Percentiles rank a stretch among this genome's conserved stretches.
phyloP scores from a whole-genome alignment of 768 basidiomycete species.

The Russula dissimulans region DNA sequence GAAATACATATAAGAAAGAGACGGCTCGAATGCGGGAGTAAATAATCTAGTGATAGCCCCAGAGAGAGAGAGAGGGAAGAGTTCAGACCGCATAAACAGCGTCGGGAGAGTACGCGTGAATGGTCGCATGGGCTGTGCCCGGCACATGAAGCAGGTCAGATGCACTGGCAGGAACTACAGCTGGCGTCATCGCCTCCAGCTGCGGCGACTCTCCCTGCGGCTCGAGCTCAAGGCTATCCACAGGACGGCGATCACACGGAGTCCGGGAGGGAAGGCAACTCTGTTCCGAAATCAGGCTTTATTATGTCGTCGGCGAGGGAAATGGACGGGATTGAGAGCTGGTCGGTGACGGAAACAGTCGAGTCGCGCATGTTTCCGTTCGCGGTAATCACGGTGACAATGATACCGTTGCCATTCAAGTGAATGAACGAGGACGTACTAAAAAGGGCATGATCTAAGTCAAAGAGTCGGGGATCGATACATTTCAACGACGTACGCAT shows the following conservation, averaged over 20 bases:
- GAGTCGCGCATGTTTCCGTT: neutral
- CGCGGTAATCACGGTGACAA: neutral
- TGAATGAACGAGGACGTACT: neutral
- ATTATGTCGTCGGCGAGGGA: neutral
- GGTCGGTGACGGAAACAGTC: neutral
- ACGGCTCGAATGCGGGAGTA: no score
- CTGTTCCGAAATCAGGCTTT: neutral
- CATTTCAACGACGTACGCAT: neutral
- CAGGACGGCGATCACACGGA: neutral
- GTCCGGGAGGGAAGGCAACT: neutral
- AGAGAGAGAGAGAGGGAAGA: no score
- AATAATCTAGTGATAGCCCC: no score
- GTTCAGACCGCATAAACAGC: conserved; percentile 1
- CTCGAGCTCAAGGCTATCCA: neutral
- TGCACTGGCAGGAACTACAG: neutral
- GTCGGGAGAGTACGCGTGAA: neutral
- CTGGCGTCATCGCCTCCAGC: neutral
- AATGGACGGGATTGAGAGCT: conserved; percentile 9
- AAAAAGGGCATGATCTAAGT: neutral
- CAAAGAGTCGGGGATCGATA: neutral
- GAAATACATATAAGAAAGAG: no score
- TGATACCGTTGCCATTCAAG: neutral
- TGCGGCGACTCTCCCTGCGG: neutral
- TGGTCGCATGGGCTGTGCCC: neutral
- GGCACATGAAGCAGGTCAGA: neutral